Evolutionary conservation across 2,329 filamentous ascomycete species (phyloP), one percentile per base, ranked within the genome.

Genomic region (Knoxdaviesia capensis): DNA sequence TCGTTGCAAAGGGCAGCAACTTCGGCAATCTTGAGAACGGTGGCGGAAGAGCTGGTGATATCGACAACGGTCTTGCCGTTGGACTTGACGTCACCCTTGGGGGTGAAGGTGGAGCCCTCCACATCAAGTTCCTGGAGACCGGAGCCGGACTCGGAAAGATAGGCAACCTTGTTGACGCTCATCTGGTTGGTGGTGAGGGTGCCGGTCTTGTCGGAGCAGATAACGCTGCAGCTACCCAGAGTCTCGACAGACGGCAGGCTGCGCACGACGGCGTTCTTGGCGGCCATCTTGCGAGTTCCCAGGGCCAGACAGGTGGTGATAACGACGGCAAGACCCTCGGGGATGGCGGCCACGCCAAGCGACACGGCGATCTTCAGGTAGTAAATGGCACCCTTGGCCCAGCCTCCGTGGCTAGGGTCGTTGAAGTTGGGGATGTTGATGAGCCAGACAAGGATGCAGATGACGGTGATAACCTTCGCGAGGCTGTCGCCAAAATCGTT

Each of bases 291-390:
- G 49, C 90, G 78, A 5, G 92, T 98, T 51, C 92, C 90, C 32
- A 98, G 71, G 48, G 90, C 90, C 46, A 98, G 67, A 60, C 90
- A 98, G 31, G 90, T 96, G n/a, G 90, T 98, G 51, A 98, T 98
- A 50, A 98, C 92, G 42, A 96, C 90, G 32, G 90, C 90, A 38
- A 98, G 72, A 59, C 92, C 90, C 64, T 98, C 90, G 0, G 90
- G 90, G 54, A 98, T 98, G 49, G 92, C 90, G 39, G 90, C 90
- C 36, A 98, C 90, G 60, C 90, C 92, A 34, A 98, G 80, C 40
- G 90, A 98, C 36, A 98, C 92, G 36, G 90, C 90, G 56, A 98
- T 98, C 70, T 98, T 98, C 53, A 98, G 75, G 61, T 98, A 98
- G 70, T 98, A 98, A 54, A 98, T 96, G 45, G 90, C 90, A 46